Evolutionary conservation across 176 grass and related monocot genomes (phyloP), one percentile per base, ranked within the genome.

Genomic region (Puccinellia tenuiflora): DNA sequence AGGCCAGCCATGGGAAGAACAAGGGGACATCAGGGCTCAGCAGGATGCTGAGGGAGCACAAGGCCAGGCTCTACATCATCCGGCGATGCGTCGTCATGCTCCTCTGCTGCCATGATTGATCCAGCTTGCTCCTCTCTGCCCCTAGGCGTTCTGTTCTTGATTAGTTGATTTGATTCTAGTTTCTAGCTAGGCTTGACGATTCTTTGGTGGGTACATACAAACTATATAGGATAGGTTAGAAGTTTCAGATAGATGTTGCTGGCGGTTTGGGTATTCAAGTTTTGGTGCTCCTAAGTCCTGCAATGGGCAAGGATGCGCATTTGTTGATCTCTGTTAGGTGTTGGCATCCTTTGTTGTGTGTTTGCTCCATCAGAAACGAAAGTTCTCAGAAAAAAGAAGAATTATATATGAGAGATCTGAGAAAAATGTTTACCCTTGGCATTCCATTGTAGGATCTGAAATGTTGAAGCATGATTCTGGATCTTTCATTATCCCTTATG

Each of bases 81-180:
- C 74, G 75, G 39, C 73, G 90, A 73, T 92, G 90, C 68, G 79
- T 91, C 57, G 86, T 91, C 82, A 91, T 91, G 90, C 90, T 91
- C 7, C 90, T 91, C 64, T 92, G 86, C 79, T 88, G 84, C 46
- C 85, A 91, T 85, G 89, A 91, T 46, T 91, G 73, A 77, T 61
- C n/a, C 30, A 9, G 3, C 14, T 17, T 43, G 21, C 54, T 56
- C 54, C 10, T 61, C 17, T 14, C 53, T 78, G 16, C 42, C 73
- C 68, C 4, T 66, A 24, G 82, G 82, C 65, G 67, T 43, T 60
- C 7, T 21, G 8, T 16, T 73, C 35, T 16, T 56, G 73, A 10
- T 88, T 57, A 68, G 34, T 16, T 56, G 73, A 10, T 88, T 57
- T 75, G 34, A 20, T 9, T 76, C 65, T 52, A 10, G 12, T 29